Evolutionary conservation across 2,329 filamentous ascomycete species (phyloP), one percentile per base, ranked within the genome.

Genomic region (Dactylonectria macrodidyma): DNA sequence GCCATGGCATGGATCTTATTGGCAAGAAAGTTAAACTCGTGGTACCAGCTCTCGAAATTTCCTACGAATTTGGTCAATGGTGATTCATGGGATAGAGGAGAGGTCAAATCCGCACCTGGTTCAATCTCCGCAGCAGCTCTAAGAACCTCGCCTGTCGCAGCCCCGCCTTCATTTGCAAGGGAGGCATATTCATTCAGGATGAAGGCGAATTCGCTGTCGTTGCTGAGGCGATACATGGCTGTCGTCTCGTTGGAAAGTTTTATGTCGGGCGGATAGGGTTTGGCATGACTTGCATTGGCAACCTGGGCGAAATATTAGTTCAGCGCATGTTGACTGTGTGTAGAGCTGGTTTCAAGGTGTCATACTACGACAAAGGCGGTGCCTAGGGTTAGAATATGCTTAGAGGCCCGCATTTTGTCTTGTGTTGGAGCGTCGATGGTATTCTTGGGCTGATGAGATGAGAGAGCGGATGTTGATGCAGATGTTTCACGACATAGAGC

Each of bases 101-200:
- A 3, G 9, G 36, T 38, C 26, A 4, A 30, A 3, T 38, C 10
- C 36, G 36, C 11, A 5, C 46, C 51, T 1, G 66, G 58, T 5
- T 67, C 38, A 2, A 71, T 71, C 3, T 54, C 46, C n/a, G 61
- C 62, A 6, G 69, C 67, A 2, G 48, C 67, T 3, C 69, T n/a
- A 4, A 72, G 61, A 12, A 71, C n/a, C 36, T 71, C 69, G 24
- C 55, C 58, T 1, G 69, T 68, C 26, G 67, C 59, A 4, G 61
- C 54, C 2, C 70, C 70, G 0, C 58, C 69, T 55, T 63, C 66
- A 22, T 72, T 72, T 26, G 70, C 38, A 5, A 72, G 66, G 7
- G 68, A 62, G 16, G 69, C 58, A 9, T 69, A 66, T 36, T 72
- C 70, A 2, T 52, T 55, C n/a, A 71, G 59, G 12, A 72, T 63